These are phyloP conservation scores for Cryptococcus sp. DNA, from an alignment of 1,284 basidiomycete genomes.

Conservation along the genomic window DNA sequence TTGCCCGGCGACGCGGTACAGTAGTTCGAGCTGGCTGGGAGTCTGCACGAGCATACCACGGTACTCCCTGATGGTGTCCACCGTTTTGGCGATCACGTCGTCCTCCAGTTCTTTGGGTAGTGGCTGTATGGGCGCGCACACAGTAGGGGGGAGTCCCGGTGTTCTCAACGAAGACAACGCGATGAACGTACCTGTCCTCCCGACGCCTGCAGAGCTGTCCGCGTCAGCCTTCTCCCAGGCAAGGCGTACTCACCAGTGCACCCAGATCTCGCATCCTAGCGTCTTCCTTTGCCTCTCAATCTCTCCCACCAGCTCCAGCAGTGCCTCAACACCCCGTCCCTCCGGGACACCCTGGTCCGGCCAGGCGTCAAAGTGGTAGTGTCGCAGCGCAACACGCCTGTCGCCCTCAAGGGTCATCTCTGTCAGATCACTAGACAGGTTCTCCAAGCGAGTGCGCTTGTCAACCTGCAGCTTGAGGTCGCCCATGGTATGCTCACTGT, in stretches of 20 bases:
- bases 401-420: conserved; percentile 10
- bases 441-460: conserved; percentile 3
- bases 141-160: not conserved
- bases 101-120: conserved; percentile 14
- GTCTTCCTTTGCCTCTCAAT: conserved; percentile 19
- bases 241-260: conserved; percentile 41
- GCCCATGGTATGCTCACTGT: conserved; percentile 13
- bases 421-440: conserved; percentile 18
- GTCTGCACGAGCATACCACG: conserved; percentile 39
- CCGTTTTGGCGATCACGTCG: conserved; percentile 29
- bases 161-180: conserved; percentile 34
- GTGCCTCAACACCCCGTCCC: conserved; percentile 25
- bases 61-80: conserved; percentile 40
- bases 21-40: conserved; percentile 32
- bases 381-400: conserved; percentile 21
- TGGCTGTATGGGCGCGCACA: conserved; percentile 23
- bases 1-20: conserved; percentile 18
- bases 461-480: conserved; percentile 4
- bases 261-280: conserved; percentile 43
- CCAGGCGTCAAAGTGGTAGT: conserved; percentile 46
- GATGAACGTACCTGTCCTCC: conserved; percentile 45
- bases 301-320: conserved; percentile 27
- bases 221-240: not conserved
- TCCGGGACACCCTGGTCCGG: conserved; percentile 45
- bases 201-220: conserved; percentile 45